These are phyloP conservation scores for Sabuloglossum arenarium DNA, from an alignment of 495 filamentous ascomycete genomes.

Conservation along the genomic window DNA sequence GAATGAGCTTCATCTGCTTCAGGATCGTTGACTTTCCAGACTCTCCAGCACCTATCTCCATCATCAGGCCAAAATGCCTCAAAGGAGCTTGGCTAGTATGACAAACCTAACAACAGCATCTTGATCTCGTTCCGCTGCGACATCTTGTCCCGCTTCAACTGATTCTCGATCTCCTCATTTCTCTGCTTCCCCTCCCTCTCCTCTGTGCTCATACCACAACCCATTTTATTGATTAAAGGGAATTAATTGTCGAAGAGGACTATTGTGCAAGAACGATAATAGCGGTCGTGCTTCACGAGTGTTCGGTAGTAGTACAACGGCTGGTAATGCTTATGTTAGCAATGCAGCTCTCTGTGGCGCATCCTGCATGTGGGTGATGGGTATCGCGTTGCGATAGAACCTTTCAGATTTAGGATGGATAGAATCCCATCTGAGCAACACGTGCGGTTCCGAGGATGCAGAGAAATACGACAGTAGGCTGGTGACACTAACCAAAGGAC, in stretches of 20 bases:
- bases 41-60: slow-evolving; percentile 73
- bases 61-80: neutral
- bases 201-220: slow-evolving; percentile 99
- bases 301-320: neutral
- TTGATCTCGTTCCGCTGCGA: slow-evolving; percentile 96
- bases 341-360: neutral
- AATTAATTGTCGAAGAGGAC: neutral
- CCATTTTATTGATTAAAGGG: slow-evolving; percentile 44
- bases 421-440: neutral
- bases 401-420: neutral
- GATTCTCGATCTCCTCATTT: slow-evolving; percentile 98
- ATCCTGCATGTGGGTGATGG: neutral
- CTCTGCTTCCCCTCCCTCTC: slow-evolving; percentile 99
- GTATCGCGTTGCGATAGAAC: neutral
- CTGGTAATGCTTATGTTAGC: neutral
- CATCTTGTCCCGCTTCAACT: slow-evolving; percentile 89
- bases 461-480: neutral
- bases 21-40: slow-evolving; percentile 98
- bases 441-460: neutral
- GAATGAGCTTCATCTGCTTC: slow-evolving; percentile 95
- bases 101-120: slow-evolving; percentile 82
- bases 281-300: neutral
- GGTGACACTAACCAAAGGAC: neutral
- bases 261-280: neutral
- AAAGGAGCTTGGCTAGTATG: neutral